phyloP scores from a whole-genome alignment of 257 asterid species.

The Salvia splendens region DNA sequence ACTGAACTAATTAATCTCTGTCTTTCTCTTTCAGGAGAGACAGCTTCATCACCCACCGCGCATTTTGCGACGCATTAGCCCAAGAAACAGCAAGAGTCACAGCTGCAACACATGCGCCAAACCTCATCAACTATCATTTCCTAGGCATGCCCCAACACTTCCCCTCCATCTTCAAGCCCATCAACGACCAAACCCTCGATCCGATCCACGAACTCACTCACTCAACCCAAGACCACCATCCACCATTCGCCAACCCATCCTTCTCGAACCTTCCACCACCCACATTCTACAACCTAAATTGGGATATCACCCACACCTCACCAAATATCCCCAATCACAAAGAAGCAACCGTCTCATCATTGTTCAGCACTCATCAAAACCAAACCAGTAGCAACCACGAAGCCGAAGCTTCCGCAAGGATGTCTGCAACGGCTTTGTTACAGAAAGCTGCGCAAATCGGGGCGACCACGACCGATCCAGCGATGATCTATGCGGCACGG shows the following conservation, averaged over 20 bases:
- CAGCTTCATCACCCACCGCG: slow-evolving; percentile 86
- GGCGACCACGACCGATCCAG: slow-evolving; percentile 54
- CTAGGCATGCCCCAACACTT: slow-evolving; percentile 57
- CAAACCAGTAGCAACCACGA: slow-evolving; percentile 25
- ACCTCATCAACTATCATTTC: slow-evolving; percentile 55
- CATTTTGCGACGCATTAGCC: slow-evolving; percentile 84
- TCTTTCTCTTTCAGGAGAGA: slow-evolving; percentile 58
- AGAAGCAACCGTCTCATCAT: slow-evolving; percentile 46
- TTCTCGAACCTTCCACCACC: slow-evolving; percentile 39
- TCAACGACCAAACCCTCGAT: slow-evolving; percentile 33
- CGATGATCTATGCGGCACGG: too few species aligned
- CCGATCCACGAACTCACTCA: slow-evolving; percentile 32
- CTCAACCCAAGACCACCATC: slow-evolving; percentile 24
- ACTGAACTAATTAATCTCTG: not conserved
- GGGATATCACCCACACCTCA: slow-evolving; percentile 56
- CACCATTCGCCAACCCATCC: slow-evolving; percentile 23
- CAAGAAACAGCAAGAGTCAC: slow-evolving; percentile 78
- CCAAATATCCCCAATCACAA: slow-evolving; percentile 26
- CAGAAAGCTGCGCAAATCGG: slow-evolving; percentile 84
- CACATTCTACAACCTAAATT: slow-evolving; percentile 38
- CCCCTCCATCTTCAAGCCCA: slow-evolving; percentile 59
- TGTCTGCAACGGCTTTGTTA: slow-evolving; percentile 78
- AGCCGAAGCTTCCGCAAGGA: slow-evolving; percentile 41
- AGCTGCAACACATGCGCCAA: slow-evolving; percentile 50
- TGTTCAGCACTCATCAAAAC: slow-evolving; percentile 56